phyloP scores from a whole-genome alignment of 2,329 filamentous ascomycete species.

The Endoconidiophora laricicola region DNA sequence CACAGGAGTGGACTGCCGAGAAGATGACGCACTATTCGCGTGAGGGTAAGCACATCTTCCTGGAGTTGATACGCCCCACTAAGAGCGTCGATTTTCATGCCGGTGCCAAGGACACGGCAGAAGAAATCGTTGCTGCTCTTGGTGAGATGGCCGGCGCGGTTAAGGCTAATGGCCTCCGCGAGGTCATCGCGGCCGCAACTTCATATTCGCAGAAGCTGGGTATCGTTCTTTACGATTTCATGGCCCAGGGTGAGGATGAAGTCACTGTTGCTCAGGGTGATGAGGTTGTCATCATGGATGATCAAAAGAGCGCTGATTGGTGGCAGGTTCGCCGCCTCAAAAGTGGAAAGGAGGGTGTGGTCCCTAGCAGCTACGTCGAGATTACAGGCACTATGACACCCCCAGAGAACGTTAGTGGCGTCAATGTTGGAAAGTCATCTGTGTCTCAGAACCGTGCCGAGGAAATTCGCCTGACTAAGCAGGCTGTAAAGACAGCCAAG shows the following conservation, averaged over 20 bases:
- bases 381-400: conserved; percentile 51
- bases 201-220: conserved; percentile 61
- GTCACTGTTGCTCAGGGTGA: conserved; percentile 82
- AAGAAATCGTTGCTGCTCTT: conserved; percentile 76
- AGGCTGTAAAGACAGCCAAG: conserved; percentile 45
- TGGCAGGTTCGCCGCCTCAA: conserved; percentile 87
- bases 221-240: conserved; percentile 82
- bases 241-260: conserved; percentile 91
- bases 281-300: conserved; percentile 79
- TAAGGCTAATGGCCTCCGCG: conserved; percentile 65
- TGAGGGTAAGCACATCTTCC: conserved; percentile 93
- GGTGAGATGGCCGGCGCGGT: conserved; percentile 80
- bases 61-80: conserved; percentile 80
- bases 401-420: conserved; percentile 31
- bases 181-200: conserved; percentile 68
- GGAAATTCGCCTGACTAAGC: conserved; percentile 69
- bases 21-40: conserved; percentile 96
- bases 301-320: conserved; percentile 90
- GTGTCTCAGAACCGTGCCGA: conserved; percentile 66
- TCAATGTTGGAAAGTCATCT: conserved; percentile 39
- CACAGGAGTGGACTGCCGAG: conserved; percentile 86
- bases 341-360: conserved; percentile 87
- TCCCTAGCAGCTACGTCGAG: conserved; percentile 92
- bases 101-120: conserved; percentile 88
- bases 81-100: conserved; percentile 96